These are phyloP conservation scores for Rhodamnia rubescens DNA, from an alignment of 345 rosid species.

Conservation along the genomic window DNA sequence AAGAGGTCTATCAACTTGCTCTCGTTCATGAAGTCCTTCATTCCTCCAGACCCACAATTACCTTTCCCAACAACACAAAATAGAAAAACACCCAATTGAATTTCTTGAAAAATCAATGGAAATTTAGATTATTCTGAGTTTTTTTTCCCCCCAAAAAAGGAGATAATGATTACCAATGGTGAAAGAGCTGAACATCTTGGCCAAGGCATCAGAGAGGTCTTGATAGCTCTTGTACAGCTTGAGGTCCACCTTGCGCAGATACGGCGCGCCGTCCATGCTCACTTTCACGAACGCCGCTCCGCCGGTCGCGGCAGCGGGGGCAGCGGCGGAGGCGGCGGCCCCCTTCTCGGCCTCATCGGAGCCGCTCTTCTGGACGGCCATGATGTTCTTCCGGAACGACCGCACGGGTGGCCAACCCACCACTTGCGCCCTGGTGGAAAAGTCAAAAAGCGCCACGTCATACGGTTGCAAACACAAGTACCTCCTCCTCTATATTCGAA, in stretches of 20 bases:
- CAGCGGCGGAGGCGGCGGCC: conserved; percentile 6
- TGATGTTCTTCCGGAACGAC: conserved; percentile 56
- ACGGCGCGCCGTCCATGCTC: conserved; percentile 91
- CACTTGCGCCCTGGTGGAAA: conserved; percentile 54
- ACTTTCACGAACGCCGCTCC: conserved; percentile 54
- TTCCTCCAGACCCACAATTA: conserved; percentile 59
- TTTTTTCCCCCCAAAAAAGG: too few relatives aligned
- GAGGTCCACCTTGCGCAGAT: conserved; percentile 70
- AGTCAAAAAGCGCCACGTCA: neutral
- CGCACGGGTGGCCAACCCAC: conserved; percentile 92
- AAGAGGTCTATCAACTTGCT: conserved; percentile 66
- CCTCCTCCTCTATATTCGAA: neutral
- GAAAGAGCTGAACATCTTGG: conserved; percentile 82
- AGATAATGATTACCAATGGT: conserved; percentile 35
- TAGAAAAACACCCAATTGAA: neutral
- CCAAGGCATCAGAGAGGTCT: conserved; percentile 59
- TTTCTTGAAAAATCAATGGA: neutral
- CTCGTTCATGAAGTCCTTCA: conserved; percentile 77
- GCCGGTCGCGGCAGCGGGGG: neutral
- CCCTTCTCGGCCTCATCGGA: conserved; percentile 19
- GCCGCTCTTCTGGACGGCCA: conserved; percentile 46
- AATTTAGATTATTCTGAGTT: neutral
- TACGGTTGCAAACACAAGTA: neutral
- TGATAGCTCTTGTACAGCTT: conserved; percentile 62
- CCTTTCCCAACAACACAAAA: conserved; percentile 18